Conservation (phyloP, 2,329 filamentous ascomycete species). For the Alternaria triticimaculans region DNA sequence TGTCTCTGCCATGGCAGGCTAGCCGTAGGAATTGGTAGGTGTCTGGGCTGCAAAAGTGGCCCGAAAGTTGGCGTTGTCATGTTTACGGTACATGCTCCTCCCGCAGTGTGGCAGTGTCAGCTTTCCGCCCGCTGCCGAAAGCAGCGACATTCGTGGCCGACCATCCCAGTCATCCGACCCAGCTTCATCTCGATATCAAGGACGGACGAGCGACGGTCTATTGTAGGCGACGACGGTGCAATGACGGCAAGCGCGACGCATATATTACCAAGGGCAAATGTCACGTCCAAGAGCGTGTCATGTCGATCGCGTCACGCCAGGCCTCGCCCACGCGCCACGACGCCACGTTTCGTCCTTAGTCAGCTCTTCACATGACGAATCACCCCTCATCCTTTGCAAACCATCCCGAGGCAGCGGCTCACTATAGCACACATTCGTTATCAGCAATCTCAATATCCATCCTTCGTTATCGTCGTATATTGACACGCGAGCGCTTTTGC, state of each 20-base stretch:
- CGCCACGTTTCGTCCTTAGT: constrained; percentile 4
- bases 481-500: background rate
- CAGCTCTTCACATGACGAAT: background rate
- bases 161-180: constrained; percentile 7
- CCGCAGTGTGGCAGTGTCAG: constrained; percentile 36
- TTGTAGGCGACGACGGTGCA: constrained; percentile 7
- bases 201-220: constrained; percentile 2
- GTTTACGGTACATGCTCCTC: constrained; percentile 19
- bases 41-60: constrained; percentile 7
- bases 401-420: background rate
- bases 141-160: constrained; percentile 15
- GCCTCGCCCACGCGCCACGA: background rate
- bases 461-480: background rate
- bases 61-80: constrained; percentile 20
- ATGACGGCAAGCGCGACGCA: constrained; percentile 19
- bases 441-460: background rate
- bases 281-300: constrained; percentile 9
- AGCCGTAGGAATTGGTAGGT: constrained; percentile 2
- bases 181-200: constrained; percentile 3
- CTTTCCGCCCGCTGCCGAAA: constrained; percentile 31
- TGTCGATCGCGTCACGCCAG: constrained; percentile 7
- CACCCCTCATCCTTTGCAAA: background rate
- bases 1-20: constrained; percentile 30
- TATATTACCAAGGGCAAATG: constrained; percentile 3
- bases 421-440: background rate